Percentiles rank a stretch among this genome's conserved stretches.
Conservation (phyloP, 805 yeast species). For the Suhomyces sp. region DNA sequence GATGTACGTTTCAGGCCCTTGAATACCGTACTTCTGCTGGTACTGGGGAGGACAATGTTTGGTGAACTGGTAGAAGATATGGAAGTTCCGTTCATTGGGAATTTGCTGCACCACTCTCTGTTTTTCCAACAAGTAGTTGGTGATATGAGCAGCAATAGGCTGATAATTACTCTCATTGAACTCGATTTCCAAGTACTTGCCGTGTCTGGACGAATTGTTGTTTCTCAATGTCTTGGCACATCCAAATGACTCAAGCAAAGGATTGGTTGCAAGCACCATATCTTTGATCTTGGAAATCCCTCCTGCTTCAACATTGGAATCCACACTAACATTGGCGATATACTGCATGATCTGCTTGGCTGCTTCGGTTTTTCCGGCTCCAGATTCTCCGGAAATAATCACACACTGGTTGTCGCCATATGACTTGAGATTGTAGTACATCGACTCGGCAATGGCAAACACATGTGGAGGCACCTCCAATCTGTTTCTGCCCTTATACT, state of each 20-base stretch:
- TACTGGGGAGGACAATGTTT: conserved; percentile 85
- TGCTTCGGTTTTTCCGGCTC: conserved; percentile 98
- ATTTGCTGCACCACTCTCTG: conserved; percentile 97
- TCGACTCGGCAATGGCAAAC: conserved; percentile 93
- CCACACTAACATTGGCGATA: conserved; percentile 83
- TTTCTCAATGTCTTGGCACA: conserved; percentile 91
- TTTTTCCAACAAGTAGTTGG: conserved; percentile 90
- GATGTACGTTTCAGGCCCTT: conserved; percentile 87
- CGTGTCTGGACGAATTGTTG: conserved; percentile 88
- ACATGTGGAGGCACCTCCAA: conserved; percentile 98
- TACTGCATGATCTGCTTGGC: conserved; percentile 98
- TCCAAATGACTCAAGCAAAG: conserved; percentile 85
- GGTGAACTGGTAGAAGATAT: conserved; percentile 93
- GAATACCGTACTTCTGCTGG: conserved; percentile 83
- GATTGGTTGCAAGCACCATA: conserved; percentile 97
- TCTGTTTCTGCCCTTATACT: conserved; percentile 88
- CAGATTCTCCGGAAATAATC: conserved; percentile 95
- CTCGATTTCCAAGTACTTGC: conserved; percentile 87
- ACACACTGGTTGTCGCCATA: conserved; percentile 96
- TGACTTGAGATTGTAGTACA: conserved; percentile 93
- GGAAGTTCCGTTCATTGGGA: conserved; percentile 90
- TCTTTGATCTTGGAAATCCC: conserved; percentile 86
- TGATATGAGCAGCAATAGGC: conserved; percentile 94
- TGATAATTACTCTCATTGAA: conserved; percentile 72
- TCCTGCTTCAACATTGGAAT: conserved; percentile 43